phyloP scores from a whole-genome alignment of 2,329 filamentous ascomycete genomes.

The Apiospora arundinis region DNA sequence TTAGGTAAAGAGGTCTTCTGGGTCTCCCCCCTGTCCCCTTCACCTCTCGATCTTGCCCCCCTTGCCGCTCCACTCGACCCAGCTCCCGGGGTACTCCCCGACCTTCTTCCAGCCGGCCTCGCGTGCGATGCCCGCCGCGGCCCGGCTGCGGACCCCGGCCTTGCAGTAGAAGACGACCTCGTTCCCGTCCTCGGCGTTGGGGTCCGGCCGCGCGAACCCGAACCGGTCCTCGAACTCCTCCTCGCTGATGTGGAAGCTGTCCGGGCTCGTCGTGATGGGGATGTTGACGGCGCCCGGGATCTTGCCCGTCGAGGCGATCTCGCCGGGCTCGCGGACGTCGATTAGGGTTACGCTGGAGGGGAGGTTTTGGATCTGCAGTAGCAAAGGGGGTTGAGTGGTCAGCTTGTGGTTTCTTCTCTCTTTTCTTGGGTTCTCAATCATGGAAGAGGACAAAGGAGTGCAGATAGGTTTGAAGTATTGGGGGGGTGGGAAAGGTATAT shows the following conservation, averaged over 20 bases:
- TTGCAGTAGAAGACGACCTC: conserved; percentile 91
- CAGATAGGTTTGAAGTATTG: not conserved
- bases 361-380: not conserved
- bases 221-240: conserved; percentile 86
- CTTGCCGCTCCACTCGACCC: conserved; percentile 80
- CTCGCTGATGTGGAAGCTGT: conserved; percentile 76
- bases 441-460: conserved; percentile 3
- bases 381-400: not conserved
- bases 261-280: conserved; percentile 77
- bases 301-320: conserved; percentile 67
- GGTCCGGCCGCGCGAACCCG: conserved; percentile 72
- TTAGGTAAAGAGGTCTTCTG: too few relatives aligned
- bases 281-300: conserved; percentile 87
- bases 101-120: conserved; percentile 77
- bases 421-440: not conserved
- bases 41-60: conserved; percentile 68
- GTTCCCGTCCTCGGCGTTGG: conserved; percentile 37
- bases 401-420: not conserved
- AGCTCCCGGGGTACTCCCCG: conserved; percentile 77
- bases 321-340: conserved; percentile 76
- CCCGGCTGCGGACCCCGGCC: conserved; percentile 81
- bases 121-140: conserved; percentile 78
- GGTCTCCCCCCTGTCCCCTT: conserved; percentile 28
- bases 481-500: not conserved
- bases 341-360: conserved; percentile 32